Evolutionary conservation across 495 filamentous ascomycete genomes (phyloP).

Genomic region (Xylaria sp.): DNA sequence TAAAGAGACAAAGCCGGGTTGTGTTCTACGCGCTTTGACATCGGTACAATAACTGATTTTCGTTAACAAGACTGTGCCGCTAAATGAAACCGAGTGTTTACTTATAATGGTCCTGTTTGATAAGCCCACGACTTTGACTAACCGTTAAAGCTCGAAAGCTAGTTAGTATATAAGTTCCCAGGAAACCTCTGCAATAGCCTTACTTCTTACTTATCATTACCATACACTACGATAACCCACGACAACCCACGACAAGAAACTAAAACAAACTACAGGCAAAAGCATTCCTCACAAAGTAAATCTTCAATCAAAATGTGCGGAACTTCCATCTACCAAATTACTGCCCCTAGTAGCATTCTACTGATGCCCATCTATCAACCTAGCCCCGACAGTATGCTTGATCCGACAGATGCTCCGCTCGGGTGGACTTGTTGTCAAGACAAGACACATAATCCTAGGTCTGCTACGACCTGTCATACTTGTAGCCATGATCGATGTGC

Average conservation of each 20-base stretch:
- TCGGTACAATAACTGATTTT: too few relatives aligned
- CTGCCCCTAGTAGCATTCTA: not conserved
- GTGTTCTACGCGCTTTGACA: too few relatives aligned
- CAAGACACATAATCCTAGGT: not conserved
- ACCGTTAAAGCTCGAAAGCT: not conserved
- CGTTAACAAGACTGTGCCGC: too few relatives aligned
- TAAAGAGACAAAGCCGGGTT: too few relatives aligned
- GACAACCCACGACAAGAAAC: not conserved
- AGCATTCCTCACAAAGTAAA: not conserved
- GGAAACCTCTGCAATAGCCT: not conserved
- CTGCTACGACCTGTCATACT: not conserved
- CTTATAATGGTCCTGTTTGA: too few relatives aligned
- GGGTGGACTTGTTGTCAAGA: not conserved
- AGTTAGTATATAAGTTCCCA: not conserved
- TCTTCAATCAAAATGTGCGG: not conserved
- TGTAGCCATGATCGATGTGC: not conserved
- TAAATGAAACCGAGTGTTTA: too few relatives aligned
- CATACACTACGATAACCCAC: not conserved
- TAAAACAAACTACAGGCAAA: not conserved
- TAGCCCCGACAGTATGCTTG: not conserved
- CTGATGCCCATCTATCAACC: not conserved
- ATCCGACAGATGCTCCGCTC: not conserved
- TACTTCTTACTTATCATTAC: not conserved
- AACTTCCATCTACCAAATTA: not conserved
- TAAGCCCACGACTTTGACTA: too few relatives aligned